phyloP scores from a whole-genome alignment of 805 yeast genomes.

The Saccharomycopsis guyanensis region DNA sequence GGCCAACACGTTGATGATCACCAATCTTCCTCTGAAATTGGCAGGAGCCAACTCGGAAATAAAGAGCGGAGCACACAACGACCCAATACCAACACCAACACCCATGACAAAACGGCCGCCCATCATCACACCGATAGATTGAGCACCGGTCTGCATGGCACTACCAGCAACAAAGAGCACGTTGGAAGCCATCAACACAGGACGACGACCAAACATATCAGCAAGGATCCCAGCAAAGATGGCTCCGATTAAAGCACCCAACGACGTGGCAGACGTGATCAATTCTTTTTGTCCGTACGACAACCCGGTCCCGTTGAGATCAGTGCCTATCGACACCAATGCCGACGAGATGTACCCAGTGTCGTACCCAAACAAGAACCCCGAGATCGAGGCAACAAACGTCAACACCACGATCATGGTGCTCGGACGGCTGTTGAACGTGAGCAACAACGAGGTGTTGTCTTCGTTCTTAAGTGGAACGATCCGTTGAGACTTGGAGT shows the following conservation, averaged over 20 bases:
- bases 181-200: conserved; percentile 77
- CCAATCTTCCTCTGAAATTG: conserved; percentile 82
- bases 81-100: conserved; percentile 93
- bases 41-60: conserved; percentile 91
- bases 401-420: conserved; percentile 61
- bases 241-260: conserved; percentile 85
- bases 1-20: conserved; percentile 80
- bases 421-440: conserved; percentile 35
- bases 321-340: conserved; percentile 75
- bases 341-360: conserved; percentile 97
- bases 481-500: not conserved
- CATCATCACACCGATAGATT: conserved; percentile 84
- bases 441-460: not conserved
- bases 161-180: conserved; percentile 80
- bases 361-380: conserved; percentile 96
- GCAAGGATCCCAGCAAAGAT: conserved; percentile 74
- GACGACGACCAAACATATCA: conserved; percentile 78
- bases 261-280: conserved; percentile 89
- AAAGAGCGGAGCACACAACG: conserved; percentile 89
- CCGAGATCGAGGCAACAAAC: conserved; percentile 78
- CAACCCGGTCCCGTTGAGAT: conserved; percentile 50
- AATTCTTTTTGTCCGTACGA: conserved; percentile 78
- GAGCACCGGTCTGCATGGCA: conserved; percentile 72
- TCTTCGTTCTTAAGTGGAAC: not conserved
- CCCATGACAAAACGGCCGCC: conserved; percentile 91